A percentile compares a stretch with the other conserved stretches of the same genome.
Conservation (phyloP, 1,139 yeast genomes). For the Pichia sp. region DNA sequence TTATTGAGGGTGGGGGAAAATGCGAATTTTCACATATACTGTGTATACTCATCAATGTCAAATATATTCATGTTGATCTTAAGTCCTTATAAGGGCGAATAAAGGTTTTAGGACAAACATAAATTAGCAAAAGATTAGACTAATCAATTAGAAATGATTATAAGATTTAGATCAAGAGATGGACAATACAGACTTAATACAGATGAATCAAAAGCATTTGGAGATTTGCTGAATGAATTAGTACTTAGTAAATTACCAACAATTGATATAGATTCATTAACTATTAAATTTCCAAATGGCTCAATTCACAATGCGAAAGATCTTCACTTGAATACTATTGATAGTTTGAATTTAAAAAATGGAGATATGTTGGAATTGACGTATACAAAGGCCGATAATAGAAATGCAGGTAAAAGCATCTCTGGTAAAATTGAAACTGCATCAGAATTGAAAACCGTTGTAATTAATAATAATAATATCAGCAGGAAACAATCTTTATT, state of each 20-base stretch:
- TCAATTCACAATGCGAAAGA: slow-evolving; percentile 47
- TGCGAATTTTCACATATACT: too few species aligned
- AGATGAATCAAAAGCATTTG: slow-evolving; percentile 43
- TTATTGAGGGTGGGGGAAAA: too few species aligned
- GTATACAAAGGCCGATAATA: slow-evolving; percentile 32
- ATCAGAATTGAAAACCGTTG: not conserved
- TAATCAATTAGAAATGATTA: slow-evolving; percentile 32
- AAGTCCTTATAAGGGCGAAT: too few species aligned
- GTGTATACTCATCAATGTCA: too few species aligned
- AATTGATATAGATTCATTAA: slow-evolving; percentile 32
- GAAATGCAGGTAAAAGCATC: slow-evolving; percentile 12
- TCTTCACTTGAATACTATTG: slow-evolving; percentile 39
- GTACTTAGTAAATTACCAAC: slow-evolving; percentile 35
- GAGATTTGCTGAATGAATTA: slow-evolving; percentile 32
- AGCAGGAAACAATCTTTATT: slow-evolving; percentile 40
- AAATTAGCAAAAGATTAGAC: too few species aligned
- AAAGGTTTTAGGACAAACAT: too few species aligned
- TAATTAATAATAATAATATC: not conserved
- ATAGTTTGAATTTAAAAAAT: slow-evolving; percentile 41
- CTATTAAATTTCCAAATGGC: slow-evolving; percentile 25
- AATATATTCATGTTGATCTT: too few species aligned
- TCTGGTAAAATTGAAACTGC: slow-evolving; percentile 12
- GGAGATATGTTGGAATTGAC: slow-evolving; percentile 77
- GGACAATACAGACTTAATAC: slow-evolving; percentile 71
- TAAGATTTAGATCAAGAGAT: slow-evolving; percentile 77